Evolutionary conservation across 129 eudicot genomes (phyloP).

Genomic region (Lactuca saligna): DNA sequence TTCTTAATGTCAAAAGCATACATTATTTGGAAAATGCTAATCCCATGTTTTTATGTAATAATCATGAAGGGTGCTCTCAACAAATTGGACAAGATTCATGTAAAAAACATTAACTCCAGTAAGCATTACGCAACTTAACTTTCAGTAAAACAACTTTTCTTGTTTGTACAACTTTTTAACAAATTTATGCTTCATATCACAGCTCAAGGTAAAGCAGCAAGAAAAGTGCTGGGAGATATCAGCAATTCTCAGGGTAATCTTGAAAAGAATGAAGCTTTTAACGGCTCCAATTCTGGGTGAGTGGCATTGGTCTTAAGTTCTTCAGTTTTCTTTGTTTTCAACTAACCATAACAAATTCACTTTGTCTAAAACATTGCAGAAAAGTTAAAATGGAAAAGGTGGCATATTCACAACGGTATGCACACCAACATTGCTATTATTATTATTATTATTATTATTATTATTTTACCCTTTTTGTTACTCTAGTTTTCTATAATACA

Average conservation of each 20-base stretch:
- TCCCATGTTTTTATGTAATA: conserved; percentile 7
- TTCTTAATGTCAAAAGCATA: not conserved
- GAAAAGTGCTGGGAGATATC: conserved; percentile 83
- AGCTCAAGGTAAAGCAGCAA: conserved; percentile 41
- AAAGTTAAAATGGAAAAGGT: conserved; percentile 33
- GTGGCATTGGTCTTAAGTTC: conserved; percentile 5
- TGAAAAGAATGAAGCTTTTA: conserved; percentile 25
- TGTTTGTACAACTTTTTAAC: conserved; percentile 15
- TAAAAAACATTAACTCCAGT: conserved; percentile 45
- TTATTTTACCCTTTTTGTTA: conserved; percentile 1
- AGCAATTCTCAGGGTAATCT: conserved; percentile 52
- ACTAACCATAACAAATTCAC: conserved; percentile 9
- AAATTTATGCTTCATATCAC: conserved; percentile 25
- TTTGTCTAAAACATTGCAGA: conserved; percentile 36
- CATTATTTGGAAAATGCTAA: not conserved
- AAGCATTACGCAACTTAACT: conserved; percentile 15
- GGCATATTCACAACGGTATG: conserved; percentile 37
- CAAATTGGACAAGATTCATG: conserved; percentile 40
- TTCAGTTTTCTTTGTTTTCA: not conserved
- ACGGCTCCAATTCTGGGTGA: conserved; percentile 40
- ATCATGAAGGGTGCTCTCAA: conserved; percentile 37
- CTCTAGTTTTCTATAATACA: too few species aligned
- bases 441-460: not conserved
- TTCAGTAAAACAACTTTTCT: not conserved
- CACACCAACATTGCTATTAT: not conserved